These are phyloP conservation scores for Alternaria triticimaculans DNA, from an alignment of 2,329 filamentous ascomycete species.

Conservation along the genomic window DNA sequence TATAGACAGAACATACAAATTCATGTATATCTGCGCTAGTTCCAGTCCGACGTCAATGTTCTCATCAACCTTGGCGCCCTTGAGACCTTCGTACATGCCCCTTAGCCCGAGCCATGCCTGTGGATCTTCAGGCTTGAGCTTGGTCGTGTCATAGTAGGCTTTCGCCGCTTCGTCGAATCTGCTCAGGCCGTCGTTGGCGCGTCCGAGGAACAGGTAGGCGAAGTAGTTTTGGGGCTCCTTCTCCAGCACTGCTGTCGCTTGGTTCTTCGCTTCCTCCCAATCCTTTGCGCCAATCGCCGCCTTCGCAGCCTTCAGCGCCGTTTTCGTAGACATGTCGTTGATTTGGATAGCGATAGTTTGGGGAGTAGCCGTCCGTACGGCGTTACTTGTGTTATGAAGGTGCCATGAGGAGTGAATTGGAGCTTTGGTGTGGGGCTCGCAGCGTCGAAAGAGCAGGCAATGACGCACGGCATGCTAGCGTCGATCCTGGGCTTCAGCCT, in stretches of 20 bases:
- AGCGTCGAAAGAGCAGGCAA: constrained; percentile 22
- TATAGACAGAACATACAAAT: constrained; percentile 21
- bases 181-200: constrained; percentile 79
- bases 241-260: constrained; percentile 72
- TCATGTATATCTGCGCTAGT: constrained; percentile 76
- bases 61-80: constrained; percentile 70
- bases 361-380: constrained; percentile 13
- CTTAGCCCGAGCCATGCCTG: constrained; percentile 91
- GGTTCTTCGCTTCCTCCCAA: constrained; percentile 75
- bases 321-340: constrained; percentile 61
- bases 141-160: constrained; percentile 75
- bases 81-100: constrained; percentile 81
- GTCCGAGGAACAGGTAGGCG: constrained; percentile 86
- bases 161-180: constrained; percentile 75
- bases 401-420: constrained; percentile 27
- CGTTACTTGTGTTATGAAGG: constrained; percentile 21
- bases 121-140: constrained; percentile 74
- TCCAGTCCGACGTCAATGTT: constrained; percentile 77
- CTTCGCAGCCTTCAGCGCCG: constrained; percentile 80
- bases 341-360: neutral
- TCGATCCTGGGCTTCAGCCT: constrained; percentile 31
- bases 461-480: constrained; percentile 34
- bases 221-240: constrained; percentile 82
- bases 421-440: constrained; percentile 19
- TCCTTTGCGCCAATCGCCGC: constrained; percentile 78